phyloP scores from a whole-genome alignment of 768 basidiomycete genomes.

The Mycena vitilis region DNA sequence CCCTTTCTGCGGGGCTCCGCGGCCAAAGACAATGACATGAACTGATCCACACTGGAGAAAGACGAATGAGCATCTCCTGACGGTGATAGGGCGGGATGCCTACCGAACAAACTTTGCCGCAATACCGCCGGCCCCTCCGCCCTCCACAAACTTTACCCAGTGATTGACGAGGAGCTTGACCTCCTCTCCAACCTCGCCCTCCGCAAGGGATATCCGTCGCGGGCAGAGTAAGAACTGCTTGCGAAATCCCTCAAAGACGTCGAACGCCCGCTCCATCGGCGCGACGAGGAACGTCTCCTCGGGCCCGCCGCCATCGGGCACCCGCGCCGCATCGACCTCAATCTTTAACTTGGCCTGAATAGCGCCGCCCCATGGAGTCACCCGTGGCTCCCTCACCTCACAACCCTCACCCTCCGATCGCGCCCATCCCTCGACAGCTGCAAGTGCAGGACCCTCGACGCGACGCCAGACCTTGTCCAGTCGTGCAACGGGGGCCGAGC shows the following conservation, averaged over 20 bases:
- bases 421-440: conserved; percentile 77
- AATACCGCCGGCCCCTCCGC: conserved; percentile 54
- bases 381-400: conserved; percentile 56
- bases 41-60: conserved; percentile 71
- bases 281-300: conserved; percentile 59
- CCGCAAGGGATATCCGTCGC: conserved; percentile 49
- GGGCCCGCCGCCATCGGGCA: conserved; percentile 43
- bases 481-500: conserved; percentile 79
- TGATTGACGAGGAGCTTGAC: conserved; percentile 61
- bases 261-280: conserved; percentile 54
- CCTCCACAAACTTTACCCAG: conserved; percentile 65
- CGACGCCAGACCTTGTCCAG: conserved; percentile 86
- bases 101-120: conserved; percentile 74
- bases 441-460: conserved; percentile 68
- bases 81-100: conserved; percentile 36
- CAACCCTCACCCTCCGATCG: conserved; percentile 53
- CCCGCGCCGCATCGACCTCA: conserved; percentile 59
- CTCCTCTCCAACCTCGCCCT: conserved; percentile 58
- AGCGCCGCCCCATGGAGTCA: conserved; percentile 80
- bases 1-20: conserved; percentile 82
- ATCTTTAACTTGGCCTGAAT: conserved; percentile 58
- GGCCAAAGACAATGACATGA: conserved; percentile 80
- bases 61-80: neutral
- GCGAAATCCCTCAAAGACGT: conserved; percentile 65
- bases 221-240: conserved; percentile 65